These are phyloP conservation scores for Barnettozyma sp. DNA, from an alignment of 805 yeast species.

Conservation along the genomic window DNA sequence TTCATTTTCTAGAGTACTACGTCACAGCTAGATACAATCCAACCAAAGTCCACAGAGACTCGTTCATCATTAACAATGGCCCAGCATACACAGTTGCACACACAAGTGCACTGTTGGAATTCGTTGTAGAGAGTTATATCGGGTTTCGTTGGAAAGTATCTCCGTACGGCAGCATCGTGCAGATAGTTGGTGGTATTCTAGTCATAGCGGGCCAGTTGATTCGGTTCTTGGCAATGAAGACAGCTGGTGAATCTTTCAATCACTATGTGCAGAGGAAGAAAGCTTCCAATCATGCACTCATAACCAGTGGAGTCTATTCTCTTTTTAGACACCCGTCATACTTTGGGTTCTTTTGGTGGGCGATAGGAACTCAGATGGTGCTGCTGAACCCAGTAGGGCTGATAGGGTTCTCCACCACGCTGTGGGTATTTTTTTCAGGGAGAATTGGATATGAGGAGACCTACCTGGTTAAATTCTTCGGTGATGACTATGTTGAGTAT, in stretches of 20 bases:
- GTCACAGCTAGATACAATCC: slow-evolving; percentile 73
- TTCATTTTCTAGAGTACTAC: slow-evolving; percentile 79
- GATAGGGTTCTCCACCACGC: slow-evolving; percentile 43
- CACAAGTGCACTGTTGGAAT: slow-evolving; percentile 44
- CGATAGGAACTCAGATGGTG: slow-evolving; percentile 72
- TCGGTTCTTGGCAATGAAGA: slow-evolving; percentile 76
- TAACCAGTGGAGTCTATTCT: slow-evolving; percentile 68
- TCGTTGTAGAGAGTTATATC: slow-evolving; percentile 34
- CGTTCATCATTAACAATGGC: slow-evolving; percentile 63
- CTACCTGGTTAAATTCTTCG: slow-evolving; percentile 61
- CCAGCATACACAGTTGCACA: slow-evolving; percentile 53
- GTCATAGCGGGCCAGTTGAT: slow-evolving; percentile 55
- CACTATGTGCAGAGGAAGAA: slow-evolving; percentile 61
- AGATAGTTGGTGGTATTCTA: slow-evolving; percentile 41
- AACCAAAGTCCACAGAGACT: slow-evolving; percentile 58
- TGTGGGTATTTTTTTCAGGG: slow-evolving; percentile 60
- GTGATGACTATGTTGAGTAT: slow-evolving; percentile 54
- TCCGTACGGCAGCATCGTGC: slow-evolving; percentile 13
- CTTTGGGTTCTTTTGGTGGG: slow-evolving; percentile 91
- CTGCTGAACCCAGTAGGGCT: slow-evolving; percentile 60
- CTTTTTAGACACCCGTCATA: slow-evolving; percentile 82
- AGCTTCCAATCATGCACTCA: slow-evolving; percentile 51
- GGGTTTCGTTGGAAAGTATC: slow-evolving; percentile 31
- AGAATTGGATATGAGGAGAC: slow-evolving; percentile 71
- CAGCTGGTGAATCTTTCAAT: slow-evolving; percentile 81